Evolutionary conservation across 805 yeast genomes (phyloP), one percentile per base, ranked within the genome.

Genomic region (Kluyveromyces aestuarii): DNA sequence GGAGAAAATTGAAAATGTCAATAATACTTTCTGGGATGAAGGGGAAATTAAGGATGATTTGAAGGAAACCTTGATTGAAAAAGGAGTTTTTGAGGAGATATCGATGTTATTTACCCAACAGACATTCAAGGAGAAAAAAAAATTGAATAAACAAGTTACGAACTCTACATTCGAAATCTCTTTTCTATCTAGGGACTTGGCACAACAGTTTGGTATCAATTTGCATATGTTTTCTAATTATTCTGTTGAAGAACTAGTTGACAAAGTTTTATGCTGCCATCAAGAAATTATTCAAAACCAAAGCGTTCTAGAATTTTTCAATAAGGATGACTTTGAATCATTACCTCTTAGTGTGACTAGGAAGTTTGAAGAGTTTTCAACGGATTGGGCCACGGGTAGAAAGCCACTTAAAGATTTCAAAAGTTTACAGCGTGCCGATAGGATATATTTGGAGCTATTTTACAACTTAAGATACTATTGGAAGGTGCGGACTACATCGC

Each of bases 171-270:
- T 75, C 48, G 75, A 77, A 55, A 58, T 79, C 3, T 60, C 81
- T 0, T 80, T 83, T 55, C 69, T 85, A 54, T 73, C 90, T 0
- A 72, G 89, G 52, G 93, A 85, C 53, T 59, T 82, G 17, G 82
- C 87, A 1, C 93, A 85, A 57, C 90, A 84, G 59, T 84, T 85
- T 66, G 88, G 88, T 39, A 85, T 85, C 56, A 85, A 85, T 58
- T 70, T 85, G 48, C 90, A 85, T 57, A 72, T 77, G 59, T 84
- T 77, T 61, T 75, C 80, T 17, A 64, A 66, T 30, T 59, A 75
- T 35, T 59, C 75, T 2, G 88, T 77, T 40, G 77, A 72, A 25
- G 81, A 79, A 40, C 69, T 85, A 50, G 71, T 82, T 2, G 47
- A 54, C 3, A 76, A 75, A 58, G 78, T 84, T 2, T 69, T 85